Evolutionary conservation across 176 grass and related monocot species (phyloP).

Genomic region (Cymbopogon citratus): DNA sequence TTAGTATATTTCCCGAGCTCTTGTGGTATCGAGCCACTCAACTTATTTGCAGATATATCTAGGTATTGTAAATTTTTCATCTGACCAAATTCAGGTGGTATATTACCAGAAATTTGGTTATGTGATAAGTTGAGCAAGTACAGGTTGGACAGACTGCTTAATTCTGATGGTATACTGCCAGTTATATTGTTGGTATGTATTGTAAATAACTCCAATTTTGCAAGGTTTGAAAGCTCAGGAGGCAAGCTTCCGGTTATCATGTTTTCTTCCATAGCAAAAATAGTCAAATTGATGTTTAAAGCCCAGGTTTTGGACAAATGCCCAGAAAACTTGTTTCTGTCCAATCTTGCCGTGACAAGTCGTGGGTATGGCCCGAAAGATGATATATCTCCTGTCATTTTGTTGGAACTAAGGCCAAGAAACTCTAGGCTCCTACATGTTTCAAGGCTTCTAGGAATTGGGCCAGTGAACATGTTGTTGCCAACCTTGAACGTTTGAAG

Average conservation of each 20-base stretch:
- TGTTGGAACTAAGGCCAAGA: neutral
- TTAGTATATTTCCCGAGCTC: neutral
- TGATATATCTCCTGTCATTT: constrained; percentile 18
- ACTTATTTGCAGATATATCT: constrained; percentile 6
- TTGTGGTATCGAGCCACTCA: neutral
- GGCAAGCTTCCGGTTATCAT: neutral
- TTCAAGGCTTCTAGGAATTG: neutral
- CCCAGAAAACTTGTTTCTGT: neutral
- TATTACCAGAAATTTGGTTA: neutral
- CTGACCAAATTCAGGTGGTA: neutral
- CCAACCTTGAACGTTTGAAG: rapidly evolving
- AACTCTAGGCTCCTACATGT: neutral
- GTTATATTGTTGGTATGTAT: neutral
- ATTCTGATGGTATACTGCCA: neutral
- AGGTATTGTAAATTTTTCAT: neutral
- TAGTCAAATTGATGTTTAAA: neutral
- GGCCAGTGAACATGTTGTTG: neutral
- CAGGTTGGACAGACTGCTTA: neutral
- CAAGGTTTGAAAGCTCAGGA: neutral
- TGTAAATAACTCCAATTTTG: neutral
- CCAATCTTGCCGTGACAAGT: neutral
- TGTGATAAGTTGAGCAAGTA: neutral
- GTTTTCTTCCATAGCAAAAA: neutral
- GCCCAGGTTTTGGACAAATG: neutral
- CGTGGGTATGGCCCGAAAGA: constrained; percentile 3